Conservation (phyloP, 2,329 filamentous ascomycete species). For the Aspergillus sojae region DNA sequence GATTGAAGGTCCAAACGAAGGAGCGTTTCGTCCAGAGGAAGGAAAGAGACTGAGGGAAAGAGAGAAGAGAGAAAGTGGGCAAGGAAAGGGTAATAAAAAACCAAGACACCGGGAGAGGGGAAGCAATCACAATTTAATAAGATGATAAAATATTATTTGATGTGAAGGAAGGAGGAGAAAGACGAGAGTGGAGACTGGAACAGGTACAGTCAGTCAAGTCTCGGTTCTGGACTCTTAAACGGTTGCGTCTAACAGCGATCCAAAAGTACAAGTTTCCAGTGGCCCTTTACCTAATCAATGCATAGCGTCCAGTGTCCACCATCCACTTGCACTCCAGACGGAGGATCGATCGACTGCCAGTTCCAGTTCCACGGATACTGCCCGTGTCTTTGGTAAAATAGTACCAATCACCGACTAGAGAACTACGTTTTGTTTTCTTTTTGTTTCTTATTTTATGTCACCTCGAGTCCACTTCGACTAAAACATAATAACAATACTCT, state of each 20-base stretch:
- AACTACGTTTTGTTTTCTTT: not conserved
- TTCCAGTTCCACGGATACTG: conserved; percentile 14
- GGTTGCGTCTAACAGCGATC: not conserved
- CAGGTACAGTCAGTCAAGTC: not conserved
- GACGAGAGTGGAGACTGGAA: not conserved
- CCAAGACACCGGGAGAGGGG: not conserved
- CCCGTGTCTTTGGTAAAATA: conserved; percentile 1
- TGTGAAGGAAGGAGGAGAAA: not conserved
- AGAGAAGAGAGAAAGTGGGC: not conserved
- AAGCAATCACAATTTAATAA: conserved; percentile 1
- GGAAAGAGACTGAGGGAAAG: not conserved
- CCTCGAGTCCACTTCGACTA: not conserved
- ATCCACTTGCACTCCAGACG: not conserved
- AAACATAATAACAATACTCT: not conserved
- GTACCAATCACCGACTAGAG: not conserved
- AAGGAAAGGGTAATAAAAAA: not conserved
- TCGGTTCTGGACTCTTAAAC: conserved; percentile 2
- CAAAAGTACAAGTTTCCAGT: not conserved
- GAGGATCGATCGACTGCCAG: conserved; percentile 10
- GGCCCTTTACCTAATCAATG: conserved; percentile 2
- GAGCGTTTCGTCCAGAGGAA: not conserved
- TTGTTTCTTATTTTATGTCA: not conserved
- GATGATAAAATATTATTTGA: not conserved
- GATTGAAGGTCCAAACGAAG: not conserved
- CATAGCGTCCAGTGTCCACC: not conserved